phyloP scores from a whole-genome alignment of 768 basidiomycete species.

The Kwoniella dendrophila region DNA sequence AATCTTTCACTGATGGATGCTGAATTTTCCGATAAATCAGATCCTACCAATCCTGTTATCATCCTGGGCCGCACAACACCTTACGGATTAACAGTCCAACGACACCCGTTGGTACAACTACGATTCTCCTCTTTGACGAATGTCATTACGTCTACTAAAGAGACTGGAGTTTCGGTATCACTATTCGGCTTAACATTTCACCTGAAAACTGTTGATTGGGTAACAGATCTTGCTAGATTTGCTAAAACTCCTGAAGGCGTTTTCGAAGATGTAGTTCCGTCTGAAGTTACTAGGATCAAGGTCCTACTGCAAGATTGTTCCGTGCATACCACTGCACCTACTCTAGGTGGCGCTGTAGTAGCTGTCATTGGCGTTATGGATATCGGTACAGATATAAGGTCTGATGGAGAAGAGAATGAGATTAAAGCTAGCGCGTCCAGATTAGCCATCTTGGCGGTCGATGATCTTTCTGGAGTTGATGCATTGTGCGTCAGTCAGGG shows the following conservation, averaged over 20 bases:
- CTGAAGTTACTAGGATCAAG: slow-evolving; percentile 74
- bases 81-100: slow-evolving; percentile 58
- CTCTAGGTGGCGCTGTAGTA: slow-evolving; percentile 68
- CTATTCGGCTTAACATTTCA: slow-evolving; percentile 68
- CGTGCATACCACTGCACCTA: slow-evolving; percentile 64
- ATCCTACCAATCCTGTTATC: slow-evolving; percentile 52
- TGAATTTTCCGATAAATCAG: slow-evolving; percentile 61
- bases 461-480: slow-evolving; percentile 59
- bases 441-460: slow-evolving; percentile 63
- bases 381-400: slow-evolving; percentile 73
- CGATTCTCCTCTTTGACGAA: slow-evolving; percentile 69
- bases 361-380: slow-evolving; percentile 68
- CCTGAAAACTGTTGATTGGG: slow-evolving; percentile 67
- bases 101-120: slow-evolving; percentile 51
- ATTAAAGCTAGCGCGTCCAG: slow-evolving; percentile 62
- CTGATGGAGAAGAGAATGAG: slow-evolving; percentile 64
- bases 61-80: slow-evolving; percentile 65
- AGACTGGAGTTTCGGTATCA: slow-evolving; percentile 70
- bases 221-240: slow-evolving; percentile 66
- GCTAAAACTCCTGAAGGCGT: slow-evolving; percentile 85
- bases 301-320: slow-evolving; percentile 70
- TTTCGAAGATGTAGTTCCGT: slow-evolving; percentile 91
- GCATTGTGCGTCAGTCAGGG: slow-evolving; percentile 26
- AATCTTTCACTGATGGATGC: slow-evolving; percentile 69
- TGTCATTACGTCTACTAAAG: slow-evolving; percentile 70